These are phyloP conservation scores for Lolium multiflorum DNA, from an alignment of 176 grass and related monocot genomes.

Conservation along the genomic window DNA sequence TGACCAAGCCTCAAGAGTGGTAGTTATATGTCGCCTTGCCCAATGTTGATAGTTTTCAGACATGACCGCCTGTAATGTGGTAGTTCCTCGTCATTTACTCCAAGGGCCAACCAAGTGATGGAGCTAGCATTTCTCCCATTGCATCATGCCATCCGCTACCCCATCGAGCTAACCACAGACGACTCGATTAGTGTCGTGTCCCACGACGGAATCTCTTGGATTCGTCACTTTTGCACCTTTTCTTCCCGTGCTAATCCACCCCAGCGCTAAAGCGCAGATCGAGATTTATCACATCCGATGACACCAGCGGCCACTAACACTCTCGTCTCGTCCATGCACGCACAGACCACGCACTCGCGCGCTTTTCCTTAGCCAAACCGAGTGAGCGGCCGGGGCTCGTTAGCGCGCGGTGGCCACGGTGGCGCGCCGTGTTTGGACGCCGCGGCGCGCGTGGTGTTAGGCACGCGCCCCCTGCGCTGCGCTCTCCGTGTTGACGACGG, in stretches of 20 bases:
- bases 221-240: background rate
- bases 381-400: background rate
- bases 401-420: conserved; percentile 35
- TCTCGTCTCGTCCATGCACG: background rate
- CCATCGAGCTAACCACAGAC: background rate
- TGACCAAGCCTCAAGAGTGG: too few species aligned
- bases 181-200: background rate
- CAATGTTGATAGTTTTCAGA: too few species aligned
- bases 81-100: too few species aligned
- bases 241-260: conserved; percentile 9
- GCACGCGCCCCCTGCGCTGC: background rate
- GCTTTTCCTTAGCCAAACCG: conserved; percentile 5
- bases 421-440: background rate
- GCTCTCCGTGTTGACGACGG: conserved; percentile 42
- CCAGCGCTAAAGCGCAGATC: background rate
- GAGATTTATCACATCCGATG: background rate
- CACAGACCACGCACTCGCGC: conserved; percentile 22
- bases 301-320: background rate
- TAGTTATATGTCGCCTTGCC: too few species aligned
- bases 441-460: conserved; percentile 44
- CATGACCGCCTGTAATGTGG: too few species aligned
- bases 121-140: background rate
- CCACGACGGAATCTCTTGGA: background rate
- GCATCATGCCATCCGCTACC: background rate
- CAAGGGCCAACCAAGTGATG: background rate